Percentiles rank a stretch among this genome's conserved stretches.
phyloP scores from a whole-genome alignment of 495 filamentous ascomycete species.

The Hamigera avellanea region DNA sequence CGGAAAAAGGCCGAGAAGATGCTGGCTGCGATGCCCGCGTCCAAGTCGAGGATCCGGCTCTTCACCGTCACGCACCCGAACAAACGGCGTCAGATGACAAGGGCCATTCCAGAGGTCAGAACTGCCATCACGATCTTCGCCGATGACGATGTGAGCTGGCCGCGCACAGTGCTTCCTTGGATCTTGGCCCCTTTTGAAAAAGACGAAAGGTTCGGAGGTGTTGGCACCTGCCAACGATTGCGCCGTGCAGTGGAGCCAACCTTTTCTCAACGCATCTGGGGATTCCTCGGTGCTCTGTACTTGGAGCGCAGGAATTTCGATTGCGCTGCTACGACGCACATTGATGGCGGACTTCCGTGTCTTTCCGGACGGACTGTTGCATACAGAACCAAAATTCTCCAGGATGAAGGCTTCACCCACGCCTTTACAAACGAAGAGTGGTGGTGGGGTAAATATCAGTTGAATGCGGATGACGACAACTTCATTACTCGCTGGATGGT shows the following conservation, averaged over 20 bases:
- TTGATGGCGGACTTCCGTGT: slow-evolving; percentile 79
- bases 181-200: slow-evolving; percentile 74
- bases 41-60: slow-evolving; percentile 38
- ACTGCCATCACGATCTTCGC: slow-evolving; percentile 71
- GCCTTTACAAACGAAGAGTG: slow-evolving; percentile 63
- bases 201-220: slow-evolving; percentile 61
- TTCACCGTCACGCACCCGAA: slow-evolving; percentile 53
- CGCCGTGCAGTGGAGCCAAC: slow-evolving; percentile 49
- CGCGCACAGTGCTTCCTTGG: slow-evolving; percentile 63
- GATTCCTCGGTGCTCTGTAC: slow-evolving; percentile 72
- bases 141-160: slow-evolving; percentile 85
- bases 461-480: slow-evolving; percentile 80
- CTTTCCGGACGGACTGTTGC: slow-evolving; percentile 80
- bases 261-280: slow-evolving; percentile 48
- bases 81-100: slow-evolving; percentile 75
- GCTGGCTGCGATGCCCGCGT: slow-evolving; percentile 38
- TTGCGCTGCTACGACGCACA: slow-evolving; percentile 72
- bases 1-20: slow-evolving; percentile 40
- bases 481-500: slow-evolving; percentile 75
- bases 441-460: slow-evolving; percentile 52
- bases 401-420: slow-evolving; percentile 59
- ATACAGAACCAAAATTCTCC: slow-evolving; percentile 71
- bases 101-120: slow-evolving; percentile 62
- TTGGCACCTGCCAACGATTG: slow-evolving; percentile 72
- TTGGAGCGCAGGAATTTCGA: slow-evolving; percentile 81